phyloP scores from a whole-genome alignment of 805 yeast genomes.

The Pichia californica region DNA sequence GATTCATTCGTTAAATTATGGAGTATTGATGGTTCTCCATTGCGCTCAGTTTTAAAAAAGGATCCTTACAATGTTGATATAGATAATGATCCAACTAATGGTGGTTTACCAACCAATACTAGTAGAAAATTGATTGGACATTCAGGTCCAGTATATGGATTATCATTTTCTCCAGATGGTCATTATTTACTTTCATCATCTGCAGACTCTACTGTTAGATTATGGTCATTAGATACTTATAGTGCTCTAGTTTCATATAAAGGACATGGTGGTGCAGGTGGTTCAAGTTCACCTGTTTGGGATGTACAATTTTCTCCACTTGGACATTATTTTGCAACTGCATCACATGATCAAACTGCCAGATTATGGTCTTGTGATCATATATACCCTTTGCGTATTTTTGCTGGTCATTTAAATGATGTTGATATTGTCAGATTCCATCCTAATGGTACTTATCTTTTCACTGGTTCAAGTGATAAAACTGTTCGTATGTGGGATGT shows the following conservation, averaged over 20 bases:
- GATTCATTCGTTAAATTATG: constrained; percentile 87
- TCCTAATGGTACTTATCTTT: constrained; percentile 90
- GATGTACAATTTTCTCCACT: constrained; percentile 91
- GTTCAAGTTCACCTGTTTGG: constrained; percentile 83
- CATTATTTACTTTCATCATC: constrained; percentile 73
- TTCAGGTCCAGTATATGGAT: constrained; percentile 87
- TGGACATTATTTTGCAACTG: constrained; percentile 98
- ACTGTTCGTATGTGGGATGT: constrained; percentile 99
- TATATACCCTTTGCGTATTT: constrained; percentile 88
- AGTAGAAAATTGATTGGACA: constrained; percentile 73
- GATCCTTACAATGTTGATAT: constrained; percentile 37
- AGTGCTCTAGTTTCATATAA: constrained; percentile 88
- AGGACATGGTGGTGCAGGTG: constrained; percentile 50
- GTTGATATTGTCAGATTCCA: constrained; percentile 94
- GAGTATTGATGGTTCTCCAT: constrained; percentile 88
- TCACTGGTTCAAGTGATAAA: constrained; percentile 94
- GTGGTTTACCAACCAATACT: constrained; percentile 25
- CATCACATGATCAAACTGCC: constrained; percentile 96
- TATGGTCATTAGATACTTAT: constrained; percentile 92
- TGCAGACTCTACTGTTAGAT: constrained; percentile 85
- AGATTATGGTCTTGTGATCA: constrained; percentile 98
- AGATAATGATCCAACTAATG: constrained; percentile 19
- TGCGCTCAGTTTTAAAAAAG: constrained; percentile 52
- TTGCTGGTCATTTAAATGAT: constrained; percentile 96
- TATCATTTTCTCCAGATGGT: constrained; percentile 87